phyloP scores from a whole-genome alignment of 2,329 filamentous ascomycete species.

The Fusarium sp. region DNA sequence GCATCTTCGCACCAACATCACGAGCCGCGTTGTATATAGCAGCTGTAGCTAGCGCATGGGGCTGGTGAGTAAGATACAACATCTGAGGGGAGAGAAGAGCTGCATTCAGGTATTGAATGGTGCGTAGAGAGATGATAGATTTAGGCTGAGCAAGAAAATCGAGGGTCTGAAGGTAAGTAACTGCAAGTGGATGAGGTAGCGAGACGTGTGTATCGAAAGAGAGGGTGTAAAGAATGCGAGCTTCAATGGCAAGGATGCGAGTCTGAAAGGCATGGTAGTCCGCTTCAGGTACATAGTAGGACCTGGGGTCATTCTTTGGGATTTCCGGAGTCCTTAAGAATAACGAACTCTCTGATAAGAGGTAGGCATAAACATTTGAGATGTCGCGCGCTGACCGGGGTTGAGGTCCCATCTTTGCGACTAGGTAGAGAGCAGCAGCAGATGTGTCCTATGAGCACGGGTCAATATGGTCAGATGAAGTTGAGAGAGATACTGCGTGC shows the following conservation, averaged over 20 bases:
- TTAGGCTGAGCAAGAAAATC: conserved; percentile 66
- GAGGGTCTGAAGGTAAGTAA: conserved; percentile 93
- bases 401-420: conserved; percentile 81
- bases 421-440: conserved; percentile 81
- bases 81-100: conserved; percentile 87
- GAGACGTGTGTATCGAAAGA: conserved; percentile 87
- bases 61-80: conserved; percentile 92
- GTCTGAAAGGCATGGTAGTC: conserved; percentile 72
- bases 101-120: conserved; percentile 84
- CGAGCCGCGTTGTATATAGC: conserved; percentile 90
- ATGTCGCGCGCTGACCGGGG: conserved; percentile 82
- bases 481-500: neutral
- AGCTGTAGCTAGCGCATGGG: conserved; percentile 82
- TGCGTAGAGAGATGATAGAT: conserved; percentile 67
- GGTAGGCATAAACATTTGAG: conserved; percentile 85
- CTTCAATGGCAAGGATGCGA: conserved; percentile 77
- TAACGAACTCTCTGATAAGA: conserved; percentile 70
- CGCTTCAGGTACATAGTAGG: conserved; percentile 77
- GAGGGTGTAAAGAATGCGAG: conserved; percentile 77
- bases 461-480: conserved; percentile 1
- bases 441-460: conserved; percentile 72
- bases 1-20: conserved; percentile 79
- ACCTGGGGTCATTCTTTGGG: conserved; percentile 54
- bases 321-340: conserved; percentile 56
- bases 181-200: conserved; percentile 83